phyloP scores from a whole-genome alignment of 78 protist species.

The Bigelowiella natans region DNA sequence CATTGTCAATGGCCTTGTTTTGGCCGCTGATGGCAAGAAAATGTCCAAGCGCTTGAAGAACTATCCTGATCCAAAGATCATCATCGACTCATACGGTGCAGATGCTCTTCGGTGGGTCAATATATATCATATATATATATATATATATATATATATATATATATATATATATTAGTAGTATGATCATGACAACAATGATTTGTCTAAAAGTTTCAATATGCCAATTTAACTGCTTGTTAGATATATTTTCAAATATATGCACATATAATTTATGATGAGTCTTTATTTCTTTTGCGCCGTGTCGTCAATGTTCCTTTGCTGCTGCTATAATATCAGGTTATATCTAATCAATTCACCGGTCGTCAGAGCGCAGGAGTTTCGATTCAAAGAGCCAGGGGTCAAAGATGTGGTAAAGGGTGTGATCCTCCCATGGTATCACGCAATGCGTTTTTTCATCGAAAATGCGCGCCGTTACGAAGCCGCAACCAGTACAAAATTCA shows the following conservation, averaged over 20 bases:
- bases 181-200: not conserved
- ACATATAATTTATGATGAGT: too few relatives aligned
- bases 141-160: constrained; percentile 10
- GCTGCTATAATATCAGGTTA: too few relatives aligned
- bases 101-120: constrained; percentile 78
- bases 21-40: constrained; percentile 43
- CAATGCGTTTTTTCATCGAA: constrained; percentile 51
- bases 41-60: constrained; percentile 95
- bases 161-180: not conserved
- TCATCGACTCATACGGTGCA: constrained; percentile 85
- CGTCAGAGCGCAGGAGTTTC: constrained; percentile 86
- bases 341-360: constrained; percentile 96
- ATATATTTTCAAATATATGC: too few relatives aligned
- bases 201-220: too few relatives aligned
- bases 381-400: constrained; percentile 58
- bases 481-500: constrained; percentile 1
- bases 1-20: constrained; percentile 95
- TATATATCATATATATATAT: not conserved
- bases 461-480: not conserved
- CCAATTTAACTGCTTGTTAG: too few relatives aligned
- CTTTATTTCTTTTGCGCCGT: too few relatives aligned
- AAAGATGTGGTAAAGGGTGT: constrained; percentile 71
- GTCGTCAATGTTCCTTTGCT: too few relatives aligned
- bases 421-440: constrained; percentile 89
- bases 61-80: constrained; percentile 85